Evolutionary conservation across 78 protist genomes (phyloP).

Genomic region (Dictyostelium citrinum): DNA sequence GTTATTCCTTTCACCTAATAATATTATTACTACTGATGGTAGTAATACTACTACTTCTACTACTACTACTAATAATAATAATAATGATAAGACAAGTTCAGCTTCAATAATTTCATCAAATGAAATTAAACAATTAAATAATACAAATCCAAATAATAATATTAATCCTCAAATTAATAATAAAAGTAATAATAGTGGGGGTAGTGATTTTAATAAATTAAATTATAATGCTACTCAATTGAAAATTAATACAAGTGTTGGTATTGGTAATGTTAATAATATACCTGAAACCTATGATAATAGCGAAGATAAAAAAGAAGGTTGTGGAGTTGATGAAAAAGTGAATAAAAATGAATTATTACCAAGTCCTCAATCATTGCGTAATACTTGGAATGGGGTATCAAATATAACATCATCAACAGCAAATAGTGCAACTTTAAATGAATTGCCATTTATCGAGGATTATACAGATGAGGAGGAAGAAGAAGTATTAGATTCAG

Average conservation of each 20-base stretch:
- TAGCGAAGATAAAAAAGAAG: background rate
- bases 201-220: constrained; percentile 8
- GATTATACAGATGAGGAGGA: background rate
- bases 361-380: background rate
- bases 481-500: background rate
- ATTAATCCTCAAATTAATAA: background rate
- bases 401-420: background rate
- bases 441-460: constrained; percentile 2
- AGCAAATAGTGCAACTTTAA: background rate
- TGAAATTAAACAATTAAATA: background rate
- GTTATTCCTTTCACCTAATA: constrained; percentile 22
- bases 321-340: background rate
- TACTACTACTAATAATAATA: too few relatives aligned
- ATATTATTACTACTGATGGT: background rate
- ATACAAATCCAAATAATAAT: constrained; percentile 30
- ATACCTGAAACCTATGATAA: background rate
- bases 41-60: background rate
- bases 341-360: background rate
- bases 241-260: background rate
- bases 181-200: background rate
- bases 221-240: background rate
- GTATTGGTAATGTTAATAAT: background rate
- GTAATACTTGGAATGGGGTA: background rate
- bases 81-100: too few relatives aligned
- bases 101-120: background rate